Percentiles rank a stretch among this genome's conserved stretches.
Conservation (phyloP, 176 grass and related monocot species). For the Cenchrus americanus region DNA sequence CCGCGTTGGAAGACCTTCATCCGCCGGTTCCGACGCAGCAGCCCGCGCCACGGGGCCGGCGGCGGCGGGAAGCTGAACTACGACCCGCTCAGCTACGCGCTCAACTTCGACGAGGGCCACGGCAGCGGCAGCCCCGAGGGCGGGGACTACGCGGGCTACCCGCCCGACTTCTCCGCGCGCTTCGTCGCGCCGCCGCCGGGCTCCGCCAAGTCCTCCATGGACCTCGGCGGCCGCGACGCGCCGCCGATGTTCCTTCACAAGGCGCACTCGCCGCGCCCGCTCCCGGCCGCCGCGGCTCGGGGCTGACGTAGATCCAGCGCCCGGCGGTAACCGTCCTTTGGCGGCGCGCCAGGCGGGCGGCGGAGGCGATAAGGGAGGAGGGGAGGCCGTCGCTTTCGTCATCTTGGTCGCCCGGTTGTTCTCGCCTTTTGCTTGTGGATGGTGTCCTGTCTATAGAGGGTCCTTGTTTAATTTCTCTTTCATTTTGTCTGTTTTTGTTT, state of each 20-base stretch:
- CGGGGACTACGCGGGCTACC: constrained; percentile 42
- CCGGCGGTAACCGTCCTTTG: neutral
- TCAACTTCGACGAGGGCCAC: constrained; percentile 97
- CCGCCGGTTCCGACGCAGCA: constrained; percentile 67
- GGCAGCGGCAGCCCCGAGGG: constrained; percentile 52
- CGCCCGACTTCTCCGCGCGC: constrained; percentile 67
- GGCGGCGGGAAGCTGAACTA: constrained; percentile 63
- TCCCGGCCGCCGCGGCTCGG: neutral
- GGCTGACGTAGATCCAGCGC: constrained; percentile 1
- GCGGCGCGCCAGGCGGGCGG: constrained; percentile 16
- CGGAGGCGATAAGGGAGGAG: constrained; percentile 48
- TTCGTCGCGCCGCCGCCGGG: constrained; percentile 46
- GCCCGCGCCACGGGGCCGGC: constrained; percentile 3
- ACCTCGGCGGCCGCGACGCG: constrained; percentile 64
- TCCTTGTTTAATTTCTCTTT: neutral
- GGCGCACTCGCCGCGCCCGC: constrained; percentile 18
- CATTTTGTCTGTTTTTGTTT: neutral
- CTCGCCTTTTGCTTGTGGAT: constrained; percentile 12
- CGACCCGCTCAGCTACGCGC: constrained; percentile 87
- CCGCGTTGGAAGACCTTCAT: constrained; percentile 99
- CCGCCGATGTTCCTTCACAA: constrained; percentile 48
- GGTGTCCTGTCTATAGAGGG: neutral
- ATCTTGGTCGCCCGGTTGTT: constrained; percentile 1
- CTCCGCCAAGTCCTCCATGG: constrained; percentile 56
- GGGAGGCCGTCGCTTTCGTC: constrained; percentile 44